Evolutionary conservation across 78 protist species (phyloP), one percentile per base, ranked within the genome.

Genomic region (Bigelowiella natans): DNA sequence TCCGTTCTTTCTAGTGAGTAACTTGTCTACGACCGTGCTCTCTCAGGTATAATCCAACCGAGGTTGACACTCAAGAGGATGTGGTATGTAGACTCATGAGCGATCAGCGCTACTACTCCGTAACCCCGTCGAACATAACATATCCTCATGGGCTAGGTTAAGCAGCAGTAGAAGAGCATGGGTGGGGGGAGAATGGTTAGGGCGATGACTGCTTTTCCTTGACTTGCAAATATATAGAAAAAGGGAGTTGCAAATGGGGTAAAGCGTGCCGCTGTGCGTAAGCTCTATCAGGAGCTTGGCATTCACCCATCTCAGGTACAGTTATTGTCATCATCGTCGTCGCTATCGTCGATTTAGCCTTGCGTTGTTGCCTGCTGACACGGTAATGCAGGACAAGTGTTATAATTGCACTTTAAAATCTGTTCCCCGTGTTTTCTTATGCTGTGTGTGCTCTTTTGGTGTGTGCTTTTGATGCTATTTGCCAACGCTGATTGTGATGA

Each of bases 251-350:
- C 73, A 7, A 34, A 31, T 38, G 97, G 97, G 51, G 95, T 94
- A 18, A 89, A 82, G 37, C 26, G 82, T 0, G 97, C 97, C 0
- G 95, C 95, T 1, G 34, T 38, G 31, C 94, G 97, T 40, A 94
- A 94, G 89, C 94, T 94, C 38, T 87, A 93, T 31, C 96, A 95
- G 31, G 97, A 95, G 92, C 93, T 95, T 1, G 97, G 97, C 86
- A 93, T 94, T 38, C 88, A 91, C n/a, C 90, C 88, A 28, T 31
- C 1, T 36, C 36, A 85, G 36, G 29, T n/a, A n/a, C n/a, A n/a
- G n/a, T n/a, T n/a, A n/a, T n/a, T n/a, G n/a, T n/a, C n/a, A n/a
- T n/a, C n/a, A n/a, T n/a, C n/a, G n/a, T n/a, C n/a, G n/a, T n/a
- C n/a, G n/a, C n/a, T n/a, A n/a, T n/a, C n/a, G n/a, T n/a, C n/a